Evolutionary conservation across 2,329 filamentous ascomycete species (phyloP).

Genomic region (Phialemoniopsis sp.): DNA sequence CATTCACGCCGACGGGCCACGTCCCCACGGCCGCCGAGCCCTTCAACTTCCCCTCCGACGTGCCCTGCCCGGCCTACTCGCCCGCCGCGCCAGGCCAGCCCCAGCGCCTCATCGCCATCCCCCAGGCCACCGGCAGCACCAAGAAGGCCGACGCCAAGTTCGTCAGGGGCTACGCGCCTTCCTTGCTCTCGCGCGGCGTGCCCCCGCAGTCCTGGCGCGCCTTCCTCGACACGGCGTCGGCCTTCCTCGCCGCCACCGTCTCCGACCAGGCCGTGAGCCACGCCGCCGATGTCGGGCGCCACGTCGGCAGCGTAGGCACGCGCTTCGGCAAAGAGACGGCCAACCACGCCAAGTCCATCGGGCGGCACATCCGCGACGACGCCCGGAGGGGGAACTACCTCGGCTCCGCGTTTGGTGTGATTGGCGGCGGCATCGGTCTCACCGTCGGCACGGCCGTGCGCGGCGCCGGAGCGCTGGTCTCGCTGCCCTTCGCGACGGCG

Average conservation of each 20-base stretch:
- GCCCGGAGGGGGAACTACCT: constrained; percentile 34
- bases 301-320: constrained; percentile 28
- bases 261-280: constrained; percentile 37
- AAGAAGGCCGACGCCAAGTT: constrained; percentile 15
- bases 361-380: constrained; percentile 25
- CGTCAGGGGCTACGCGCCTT: constrained; percentile 14
- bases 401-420: constrained; percentile 27
- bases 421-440: constrained; percentile 31
- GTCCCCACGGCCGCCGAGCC: constrained; percentile 26
- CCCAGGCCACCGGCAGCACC: constrained; percentile 12
- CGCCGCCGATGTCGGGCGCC: constrained; percentile 32
- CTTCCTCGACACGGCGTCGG: constrained; percentile 33
- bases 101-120: constrained; percentile 4
- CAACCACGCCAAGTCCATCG: constrained; percentile 28
- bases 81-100: background rate
- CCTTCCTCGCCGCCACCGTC: constrained; percentile 39
- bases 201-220: constrained; percentile 14
- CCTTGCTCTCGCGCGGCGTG: constrained; percentile 18
- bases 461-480: constrained; percentile 23
- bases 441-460: constrained; percentile 31
- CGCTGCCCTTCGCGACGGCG: constrained; percentile 26
- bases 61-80: constrained; percentile 22
- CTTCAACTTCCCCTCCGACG: constrained; percentile 32
- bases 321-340: constrained; percentile 28
- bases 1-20: background rate